Evolutionary conservation across 179 eudicot species (phyloP).

Genomic region (Silene coronaria): DNA sequence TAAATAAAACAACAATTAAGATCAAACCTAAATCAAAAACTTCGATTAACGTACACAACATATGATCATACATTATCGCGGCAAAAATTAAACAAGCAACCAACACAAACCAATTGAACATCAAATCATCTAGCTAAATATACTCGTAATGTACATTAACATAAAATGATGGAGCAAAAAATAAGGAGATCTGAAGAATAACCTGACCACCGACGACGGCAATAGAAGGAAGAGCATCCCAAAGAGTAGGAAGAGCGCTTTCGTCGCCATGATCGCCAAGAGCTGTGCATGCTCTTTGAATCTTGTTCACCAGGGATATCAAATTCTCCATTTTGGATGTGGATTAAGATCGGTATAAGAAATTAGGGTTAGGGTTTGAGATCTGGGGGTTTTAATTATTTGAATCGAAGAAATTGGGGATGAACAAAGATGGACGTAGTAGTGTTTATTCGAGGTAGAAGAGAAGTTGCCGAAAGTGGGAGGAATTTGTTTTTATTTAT

Average conservation of each 20-base stretch:
- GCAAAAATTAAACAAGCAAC: no score
- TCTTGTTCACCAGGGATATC: slow-evolving; percentile 64
- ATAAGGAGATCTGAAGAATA: neutral
- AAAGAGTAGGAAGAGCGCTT: slow-evolving; percentile 83
- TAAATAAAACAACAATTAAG: neutral
- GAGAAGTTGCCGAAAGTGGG: neutral
- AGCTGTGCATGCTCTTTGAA: slow-evolving; percentile 93
- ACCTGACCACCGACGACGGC: slow-evolving; percentile 99
- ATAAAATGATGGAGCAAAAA: neutral
- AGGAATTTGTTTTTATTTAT: neutral
- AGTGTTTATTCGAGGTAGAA: neutral
- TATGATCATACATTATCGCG: no score
- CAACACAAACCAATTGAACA: no score
- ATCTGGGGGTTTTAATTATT: neutral
- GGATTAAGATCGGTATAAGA: neutral
- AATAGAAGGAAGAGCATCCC: slow-evolving; percentile 93
- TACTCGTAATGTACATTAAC: neutral
- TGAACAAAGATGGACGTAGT: neutral
- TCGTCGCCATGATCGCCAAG: slow-evolving; percentile 92
- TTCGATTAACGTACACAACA: no score
- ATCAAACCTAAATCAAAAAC: neutral
- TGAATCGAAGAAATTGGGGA: neutral
- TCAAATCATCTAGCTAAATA: no score
- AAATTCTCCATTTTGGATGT: slow-evolving; percentile 58
- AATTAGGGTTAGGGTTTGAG: slow-evolving; percentile 6